A percentile compares a stretch with the other conserved stretches of the same genome.
Evolutionary conservation across 495 filamentous ascomycete species (phyloP).

Genomic region (Podospora appendiculata): DNA sequence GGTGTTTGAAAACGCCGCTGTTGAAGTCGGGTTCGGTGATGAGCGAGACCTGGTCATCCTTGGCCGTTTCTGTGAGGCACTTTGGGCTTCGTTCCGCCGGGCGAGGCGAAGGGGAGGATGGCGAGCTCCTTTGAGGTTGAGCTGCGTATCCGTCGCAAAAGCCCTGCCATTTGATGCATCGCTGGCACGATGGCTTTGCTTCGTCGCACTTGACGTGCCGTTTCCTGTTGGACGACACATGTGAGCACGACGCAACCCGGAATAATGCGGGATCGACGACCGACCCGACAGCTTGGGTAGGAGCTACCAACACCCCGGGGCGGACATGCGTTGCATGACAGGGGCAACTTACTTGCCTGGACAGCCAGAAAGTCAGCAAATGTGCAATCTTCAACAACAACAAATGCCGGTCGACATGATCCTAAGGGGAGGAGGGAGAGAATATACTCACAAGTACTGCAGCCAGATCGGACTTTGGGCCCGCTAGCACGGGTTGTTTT

Average conservation of each 20-base stretch:
- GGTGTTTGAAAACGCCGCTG: neutral
- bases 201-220: conserved; percentile 54
- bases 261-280: neutral
- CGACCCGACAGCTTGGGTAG: too few species aligned
- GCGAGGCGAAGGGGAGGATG: neutral
- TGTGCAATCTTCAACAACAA: too few species aligned
- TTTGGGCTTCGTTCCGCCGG: conserved; percentile 1
- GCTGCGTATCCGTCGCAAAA: conserved; percentile 17
- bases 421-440: neutral
- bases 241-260: neutral
- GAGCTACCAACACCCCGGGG: too few species aligned
- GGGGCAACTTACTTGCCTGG: too few species aligned
- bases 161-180: conserved; percentile 22
- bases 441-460: conserved; percentile 38
- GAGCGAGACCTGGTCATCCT: neutral
- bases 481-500: conserved; percentile 19
- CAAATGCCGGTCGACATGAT: too few species aligned
- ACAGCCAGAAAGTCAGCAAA: too few species aligned
- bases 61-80: neutral
- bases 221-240: neutral
- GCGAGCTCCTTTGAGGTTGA: too few species aligned
- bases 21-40: neutral
- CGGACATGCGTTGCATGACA: too few species aligned
- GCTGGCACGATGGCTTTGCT: conserved; percentile 34
- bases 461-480: conserved; percentile 37